phyloP scores from a whole-genome alignment of 2,329 filamentous ascomycete genomes.

The Alternaria panax region DNA sequence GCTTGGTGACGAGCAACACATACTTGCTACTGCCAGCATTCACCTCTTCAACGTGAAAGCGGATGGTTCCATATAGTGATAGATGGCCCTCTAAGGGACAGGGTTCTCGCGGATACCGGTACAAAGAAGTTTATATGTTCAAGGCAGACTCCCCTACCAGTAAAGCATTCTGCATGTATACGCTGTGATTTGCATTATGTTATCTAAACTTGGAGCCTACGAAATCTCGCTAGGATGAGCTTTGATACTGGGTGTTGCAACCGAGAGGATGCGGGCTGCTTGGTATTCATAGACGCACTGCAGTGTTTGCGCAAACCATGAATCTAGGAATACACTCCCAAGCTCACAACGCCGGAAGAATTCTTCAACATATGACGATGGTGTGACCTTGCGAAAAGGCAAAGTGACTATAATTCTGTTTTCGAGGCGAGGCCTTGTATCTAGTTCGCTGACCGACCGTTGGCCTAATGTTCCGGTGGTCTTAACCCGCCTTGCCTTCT shows the following conservation, averaged over 20 bases:
- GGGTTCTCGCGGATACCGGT: not conserved
- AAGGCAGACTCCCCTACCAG: not conserved
- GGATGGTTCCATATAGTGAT: not conserved
- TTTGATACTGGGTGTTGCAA: not conserved
- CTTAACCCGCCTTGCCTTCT: slow-evolving; percentile 2
- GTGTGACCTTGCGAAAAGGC: not conserved
- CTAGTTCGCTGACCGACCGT: not conserved
- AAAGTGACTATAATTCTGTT: not conserved
- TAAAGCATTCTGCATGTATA: not conserved
- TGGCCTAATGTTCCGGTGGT: slow-evolving; percentile 1
- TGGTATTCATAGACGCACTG: not conserved
- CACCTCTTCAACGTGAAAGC: not conserved
- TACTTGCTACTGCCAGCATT: not conserved
- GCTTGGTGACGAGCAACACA: not conserved
- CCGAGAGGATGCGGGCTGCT: not conserved
- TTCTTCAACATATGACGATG: not conserved
- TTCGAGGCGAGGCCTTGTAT: not conserved
- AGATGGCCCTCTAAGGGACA: not conserved
- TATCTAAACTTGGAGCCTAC: not conserved
- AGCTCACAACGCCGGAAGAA: not conserved
- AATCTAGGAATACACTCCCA: no score
- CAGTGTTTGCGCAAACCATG: not conserved
- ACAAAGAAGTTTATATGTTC: not conserved
- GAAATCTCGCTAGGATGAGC: not conserved
- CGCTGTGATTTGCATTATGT: not conserved